phyloP scores from a whole-genome alignment of 306 rosid genomes.

The Cicer judaicum region DNA sequence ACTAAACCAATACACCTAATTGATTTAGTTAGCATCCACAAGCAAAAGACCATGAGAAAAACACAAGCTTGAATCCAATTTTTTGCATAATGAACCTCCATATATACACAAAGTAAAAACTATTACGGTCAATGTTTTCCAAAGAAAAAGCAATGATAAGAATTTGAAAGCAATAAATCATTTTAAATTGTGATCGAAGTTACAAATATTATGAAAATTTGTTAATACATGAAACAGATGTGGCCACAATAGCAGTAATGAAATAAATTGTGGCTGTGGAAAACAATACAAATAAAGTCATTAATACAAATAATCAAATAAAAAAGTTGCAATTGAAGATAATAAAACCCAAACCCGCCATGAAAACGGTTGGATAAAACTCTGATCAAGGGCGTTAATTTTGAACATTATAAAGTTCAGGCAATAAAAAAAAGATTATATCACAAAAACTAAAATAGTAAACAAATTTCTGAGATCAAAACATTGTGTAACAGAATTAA shows the following conservation, averaged over 20 bases:
- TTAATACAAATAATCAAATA: background rate
- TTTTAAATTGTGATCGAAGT: too few species aligned
- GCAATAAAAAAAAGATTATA: slow-evolving; percentile 26
- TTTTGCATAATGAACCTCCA: background rate
- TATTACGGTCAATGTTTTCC: background rate
- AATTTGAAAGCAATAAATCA: background rate
- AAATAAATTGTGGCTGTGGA: background rate
- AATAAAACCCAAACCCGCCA: background rate
- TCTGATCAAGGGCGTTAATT: background rate
- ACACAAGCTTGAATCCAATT: background rate
- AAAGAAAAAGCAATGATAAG: background rate
- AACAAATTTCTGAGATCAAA: background rate
- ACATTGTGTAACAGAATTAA: background rate
- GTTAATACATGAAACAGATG: background rate
- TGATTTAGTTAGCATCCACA: background rate
- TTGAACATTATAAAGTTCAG: slow-evolving; percentile 24
- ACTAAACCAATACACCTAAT: background rate
- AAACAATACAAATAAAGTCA: background rate
- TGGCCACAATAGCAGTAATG: background rate
- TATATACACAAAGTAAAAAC: background rate
- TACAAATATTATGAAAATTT: background rate
- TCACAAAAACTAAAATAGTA: background rate
- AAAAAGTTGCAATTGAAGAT: background rate
- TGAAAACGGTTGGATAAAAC: background rate
- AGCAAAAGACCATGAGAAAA: background rate